Conservation (phyloP, 106 monocot genomes). For the Iris macrosiphon region DNA sequence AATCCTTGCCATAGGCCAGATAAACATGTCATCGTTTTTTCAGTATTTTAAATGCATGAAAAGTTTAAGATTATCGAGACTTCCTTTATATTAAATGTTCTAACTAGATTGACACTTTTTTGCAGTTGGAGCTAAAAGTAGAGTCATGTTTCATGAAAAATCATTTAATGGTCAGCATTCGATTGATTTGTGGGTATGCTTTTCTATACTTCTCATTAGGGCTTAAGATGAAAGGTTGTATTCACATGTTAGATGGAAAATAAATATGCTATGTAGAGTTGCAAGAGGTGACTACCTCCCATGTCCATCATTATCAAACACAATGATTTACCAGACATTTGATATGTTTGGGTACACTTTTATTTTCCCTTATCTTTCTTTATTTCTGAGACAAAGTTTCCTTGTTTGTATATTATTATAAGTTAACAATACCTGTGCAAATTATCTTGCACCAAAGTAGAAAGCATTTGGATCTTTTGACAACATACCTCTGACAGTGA, state of each 20-base stretch:
- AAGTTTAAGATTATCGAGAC: too few species aligned
- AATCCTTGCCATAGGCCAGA: too few species aligned
- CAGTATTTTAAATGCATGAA: too few species aligned
- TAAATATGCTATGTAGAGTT: background rate
- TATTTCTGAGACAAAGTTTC: too few species aligned
- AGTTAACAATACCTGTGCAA: too few species aligned
- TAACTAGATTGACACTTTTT: constrained; percentile 2
- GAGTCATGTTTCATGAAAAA: constrained; percentile 84
- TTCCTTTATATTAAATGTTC: too few species aligned
- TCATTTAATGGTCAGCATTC: constrained; percentile 42
- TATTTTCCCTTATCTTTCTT: too few species aligned
- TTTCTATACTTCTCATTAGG: background rate
- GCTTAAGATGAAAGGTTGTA: background rate
- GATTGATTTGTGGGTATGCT: constrained; percentile 69
- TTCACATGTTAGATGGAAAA: background rate
- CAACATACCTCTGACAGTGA: too few species aligned
- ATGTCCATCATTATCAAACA: background rate
- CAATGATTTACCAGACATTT: background rate
- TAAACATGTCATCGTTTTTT: too few species aligned
- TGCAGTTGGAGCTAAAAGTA: constrained; percentile 53
- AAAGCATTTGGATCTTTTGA: too few species aligned
- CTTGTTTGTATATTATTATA: too few species aligned
- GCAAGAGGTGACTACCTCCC: background rate
- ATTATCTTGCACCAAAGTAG: too few species aligned
- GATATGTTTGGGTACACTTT: background rate